Percentiles rank a stretch among this genome's conserved stretches.
phyloP scores from a whole-genome alignment of 1,284 basidiomycete genomes.

The Ustilago xerochloae region DNA sequence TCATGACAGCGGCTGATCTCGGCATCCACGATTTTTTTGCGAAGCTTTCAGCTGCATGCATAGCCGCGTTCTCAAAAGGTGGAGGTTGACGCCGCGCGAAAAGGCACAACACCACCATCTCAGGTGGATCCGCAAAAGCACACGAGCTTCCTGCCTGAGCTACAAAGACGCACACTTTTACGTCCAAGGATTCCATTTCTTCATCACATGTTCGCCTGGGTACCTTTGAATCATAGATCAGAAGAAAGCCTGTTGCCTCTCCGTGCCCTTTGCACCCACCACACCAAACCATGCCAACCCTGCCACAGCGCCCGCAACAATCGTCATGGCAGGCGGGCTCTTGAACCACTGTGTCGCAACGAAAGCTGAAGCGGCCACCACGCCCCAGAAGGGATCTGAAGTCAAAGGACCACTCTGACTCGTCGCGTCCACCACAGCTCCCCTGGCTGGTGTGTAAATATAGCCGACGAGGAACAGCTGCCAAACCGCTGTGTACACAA shows the following conservation, averaged over 20 bases:
- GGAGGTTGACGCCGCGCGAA: slow-evolving; percentile 7
- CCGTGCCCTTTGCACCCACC: slow-evolving; percentile 36
- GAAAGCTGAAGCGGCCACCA: slow-evolving; percentile 66
- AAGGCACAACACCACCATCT: background rate
- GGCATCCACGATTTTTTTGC: background rate
- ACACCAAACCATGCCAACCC: slow-evolving; percentile 71
- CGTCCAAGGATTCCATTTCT: too few species aligned
- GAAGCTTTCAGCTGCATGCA: background rate
- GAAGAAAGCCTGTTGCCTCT: slow-evolving; percentile 41
- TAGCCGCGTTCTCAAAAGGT: slow-evolving; percentile 4
- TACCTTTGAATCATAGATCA: background rate
- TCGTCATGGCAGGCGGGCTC: slow-evolving; percentile 68
- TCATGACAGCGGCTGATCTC: background rate
- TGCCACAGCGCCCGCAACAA: slow-evolving; percentile 68
- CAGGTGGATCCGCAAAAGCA: background rate
- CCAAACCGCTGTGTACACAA: slow-evolving; percentile 74
- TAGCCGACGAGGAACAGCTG: slow-evolving; percentile 70
- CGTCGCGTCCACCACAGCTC: slow-evolving; percentile 21
- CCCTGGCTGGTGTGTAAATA: slow-evolving; percentile 65
- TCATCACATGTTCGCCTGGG: too few species aligned
- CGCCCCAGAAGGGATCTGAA: slow-evolving; percentile 71
- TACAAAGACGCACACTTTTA: too few species aligned
- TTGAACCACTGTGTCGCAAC: slow-evolving; percentile 65
- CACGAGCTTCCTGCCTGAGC: too few species aligned
- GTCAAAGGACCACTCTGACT: slow-evolving; percentile 68